These are phyloP conservation scores for Aureobasidium lini DNA, from an alignment of 2,329 filamentous ascomycete genomes.

Conservation along the genomic window DNA sequence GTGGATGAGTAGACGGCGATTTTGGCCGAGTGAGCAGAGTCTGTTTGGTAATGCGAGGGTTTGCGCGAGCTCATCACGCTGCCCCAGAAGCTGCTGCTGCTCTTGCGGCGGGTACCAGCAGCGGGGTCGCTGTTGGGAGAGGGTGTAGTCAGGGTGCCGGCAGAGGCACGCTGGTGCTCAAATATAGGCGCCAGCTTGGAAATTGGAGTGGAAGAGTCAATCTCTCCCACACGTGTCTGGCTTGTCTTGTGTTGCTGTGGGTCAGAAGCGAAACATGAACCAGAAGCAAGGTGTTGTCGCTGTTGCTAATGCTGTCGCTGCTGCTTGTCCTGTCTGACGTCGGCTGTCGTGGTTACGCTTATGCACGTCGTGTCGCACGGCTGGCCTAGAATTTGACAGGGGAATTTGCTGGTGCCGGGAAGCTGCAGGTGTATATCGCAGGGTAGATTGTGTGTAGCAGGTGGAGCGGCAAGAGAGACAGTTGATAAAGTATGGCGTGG, in stretches of 20 bases:
- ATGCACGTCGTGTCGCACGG: slow-evolving; percentile 9
- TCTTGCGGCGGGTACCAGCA: slow-evolving; percentile 11
- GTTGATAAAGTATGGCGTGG: slow-evolving; percentile 1
- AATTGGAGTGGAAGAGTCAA: slow-evolving; percentile 10
- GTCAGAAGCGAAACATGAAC: slow-evolving; percentile 4
- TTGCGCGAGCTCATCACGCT: slow-evolving; percentile 14
- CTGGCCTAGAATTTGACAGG: neutral
- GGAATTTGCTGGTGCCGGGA: neutral
- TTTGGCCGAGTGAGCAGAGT: slow-evolving; percentile 10
- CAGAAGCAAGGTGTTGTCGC: slow-evolving; percentile 8
- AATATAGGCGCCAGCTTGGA: slow-evolving; percentile 18
- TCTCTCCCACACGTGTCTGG: slow-evolving; percentile 9
- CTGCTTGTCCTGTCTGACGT: slow-evolving; percentile 8
- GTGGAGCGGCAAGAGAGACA: neutral
- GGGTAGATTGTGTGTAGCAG: neutral
- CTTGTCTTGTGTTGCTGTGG: slow-evolving; percentile 8
- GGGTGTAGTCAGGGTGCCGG: slow-evolving; percentile 1
- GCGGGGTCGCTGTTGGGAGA: neutral
- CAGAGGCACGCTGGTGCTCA: slow-evolving; percentile 12
- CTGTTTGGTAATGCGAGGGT: slow-evolving; percentile 3
- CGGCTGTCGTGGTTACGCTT: slow-evolving; percentile 11
- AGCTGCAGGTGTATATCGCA: neutral
- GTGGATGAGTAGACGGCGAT: slow-evolving; percentile 13
- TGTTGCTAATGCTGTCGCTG: neutral
- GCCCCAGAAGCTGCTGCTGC: slow-evolving; percentile 13